Evolutionary conservation across 441 rosid genomes (phyloP).

Genomic region (Gossypium davidsonii): DNA sequence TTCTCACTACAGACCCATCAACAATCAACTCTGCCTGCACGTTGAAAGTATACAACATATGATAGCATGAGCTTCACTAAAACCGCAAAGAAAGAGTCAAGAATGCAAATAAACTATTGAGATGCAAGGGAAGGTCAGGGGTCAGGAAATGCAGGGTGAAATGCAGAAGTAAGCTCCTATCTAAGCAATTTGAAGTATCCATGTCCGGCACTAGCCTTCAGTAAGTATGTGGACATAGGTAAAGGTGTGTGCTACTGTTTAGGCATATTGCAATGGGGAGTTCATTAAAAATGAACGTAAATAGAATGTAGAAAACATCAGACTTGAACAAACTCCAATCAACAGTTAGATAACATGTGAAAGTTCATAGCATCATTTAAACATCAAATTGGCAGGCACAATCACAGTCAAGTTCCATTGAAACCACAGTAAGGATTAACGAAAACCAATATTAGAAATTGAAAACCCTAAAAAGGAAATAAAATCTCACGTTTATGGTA

Average conservation of each 20-base stretch:
- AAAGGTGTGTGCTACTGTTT: no score
- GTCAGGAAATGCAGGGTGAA: neutral
- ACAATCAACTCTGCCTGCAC: constrained; percentile 42
- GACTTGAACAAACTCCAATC: neutral
- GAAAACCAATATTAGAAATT: neutral
- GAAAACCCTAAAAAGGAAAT: neutral
- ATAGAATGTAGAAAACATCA: neutral
- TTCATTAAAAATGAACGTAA: neutral
- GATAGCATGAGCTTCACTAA: neutral
- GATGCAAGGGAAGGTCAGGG: neutral
- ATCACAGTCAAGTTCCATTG: neutral
- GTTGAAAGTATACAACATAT: neutral
- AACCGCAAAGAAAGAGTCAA: neutral
- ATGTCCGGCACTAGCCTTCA: no score
- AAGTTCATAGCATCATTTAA: neutral
- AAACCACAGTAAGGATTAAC: neutral
- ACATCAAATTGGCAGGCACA: neutral
- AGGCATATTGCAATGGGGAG: neutral
- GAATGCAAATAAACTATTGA: neutral
- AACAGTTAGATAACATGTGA: neutral
- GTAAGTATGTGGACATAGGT: no score
- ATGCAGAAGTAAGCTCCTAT: neutral
- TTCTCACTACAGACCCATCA: constrained; percentile 55
- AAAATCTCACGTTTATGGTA: constrained; percentile 28
- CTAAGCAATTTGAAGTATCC: no score